Conservation (phyloP, 2,329 filamentous ascomycete species). For the Herpotrichia juniperi region DNA sequence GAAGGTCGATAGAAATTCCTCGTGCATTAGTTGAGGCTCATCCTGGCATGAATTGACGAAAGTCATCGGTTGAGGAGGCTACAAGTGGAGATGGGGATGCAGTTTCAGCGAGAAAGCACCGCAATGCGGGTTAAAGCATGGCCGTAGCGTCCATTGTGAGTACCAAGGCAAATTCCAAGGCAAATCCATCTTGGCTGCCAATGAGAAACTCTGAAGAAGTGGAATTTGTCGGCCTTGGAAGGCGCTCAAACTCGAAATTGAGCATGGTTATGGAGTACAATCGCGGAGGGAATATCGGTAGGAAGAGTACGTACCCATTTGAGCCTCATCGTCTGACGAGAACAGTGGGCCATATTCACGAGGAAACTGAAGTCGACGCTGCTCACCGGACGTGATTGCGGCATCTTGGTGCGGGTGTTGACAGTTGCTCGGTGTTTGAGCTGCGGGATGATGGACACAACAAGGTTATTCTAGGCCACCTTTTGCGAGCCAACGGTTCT, state of each 20-base stretch:
- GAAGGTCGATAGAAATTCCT: slow-evolving; percentile 16
- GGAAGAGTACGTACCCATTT: slow-evolving; percentile 17
- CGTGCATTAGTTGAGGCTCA: slow-evolving; percentile 8
- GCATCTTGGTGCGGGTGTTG: background rate
- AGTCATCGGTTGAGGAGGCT: slow-evolving; percentile 7
- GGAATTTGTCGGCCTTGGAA: background rate
- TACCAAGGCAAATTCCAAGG: background rate
- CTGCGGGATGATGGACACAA: background rate
- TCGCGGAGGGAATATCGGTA: slow-evolving; percentile 22
- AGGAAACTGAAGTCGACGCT: background rate
- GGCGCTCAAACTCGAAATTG: background rate
- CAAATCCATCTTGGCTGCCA: background rate
- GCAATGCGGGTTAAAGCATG: background rate
- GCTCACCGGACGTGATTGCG: background rate
- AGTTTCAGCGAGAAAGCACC: background rate
- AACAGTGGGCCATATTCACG: slow-evolving; percentile 6
- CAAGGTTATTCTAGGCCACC: background rate
- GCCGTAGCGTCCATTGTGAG: background rate
- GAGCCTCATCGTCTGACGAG: slow-evolving; percentile 13
- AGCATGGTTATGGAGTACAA: background rate
- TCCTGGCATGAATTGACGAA: slow-evolving; percentile 6
- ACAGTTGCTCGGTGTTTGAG: background rate
- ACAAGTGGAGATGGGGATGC: slow-evolving; percentile 8
- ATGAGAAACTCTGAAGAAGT: background rate
- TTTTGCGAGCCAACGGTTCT: background rate